Percentiles rank a stretch among this genome's conserved stretches.
Evolutionary conservation across 306 rosid species (phyloP).

Genomic region (Casuarina glauca): DNA sequence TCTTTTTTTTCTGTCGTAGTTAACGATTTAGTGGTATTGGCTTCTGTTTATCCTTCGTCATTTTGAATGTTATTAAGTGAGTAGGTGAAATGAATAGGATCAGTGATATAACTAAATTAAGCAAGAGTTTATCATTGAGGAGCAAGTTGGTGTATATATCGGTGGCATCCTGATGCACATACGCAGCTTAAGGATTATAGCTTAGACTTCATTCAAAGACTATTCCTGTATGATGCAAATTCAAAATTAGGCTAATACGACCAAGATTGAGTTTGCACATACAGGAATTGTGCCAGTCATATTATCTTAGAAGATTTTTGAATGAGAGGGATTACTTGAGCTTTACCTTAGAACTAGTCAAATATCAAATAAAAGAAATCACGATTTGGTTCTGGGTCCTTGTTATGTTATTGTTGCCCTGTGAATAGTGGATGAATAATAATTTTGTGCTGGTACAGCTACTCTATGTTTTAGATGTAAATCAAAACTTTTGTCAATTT

Average conservation of each 20-base stretch:
- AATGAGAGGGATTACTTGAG: too few species aligned
- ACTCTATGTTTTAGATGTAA: neutral
- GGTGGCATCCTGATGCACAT: too few species aligned
- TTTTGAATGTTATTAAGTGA: neutral
- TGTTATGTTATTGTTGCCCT: neutral
- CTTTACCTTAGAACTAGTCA: too few species aligned
- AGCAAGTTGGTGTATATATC: neutral
- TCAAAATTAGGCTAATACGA: too few species aligned
- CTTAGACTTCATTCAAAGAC: neutral
- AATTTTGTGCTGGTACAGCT: neutral
- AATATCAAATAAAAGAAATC: neutral
- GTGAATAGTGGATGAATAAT: neutral
- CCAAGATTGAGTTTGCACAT: too few species aligned
- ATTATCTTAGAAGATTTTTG: too few species aligned
- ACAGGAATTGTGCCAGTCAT: too few species aligned
- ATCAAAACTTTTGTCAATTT: slow-evolving; percentile 3
- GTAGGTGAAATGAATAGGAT: too few species aligned
- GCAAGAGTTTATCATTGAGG: neutral
- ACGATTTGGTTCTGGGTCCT: neutral
- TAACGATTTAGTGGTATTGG: neutral
- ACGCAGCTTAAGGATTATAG: too few species aligned
- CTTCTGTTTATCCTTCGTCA: neutral
- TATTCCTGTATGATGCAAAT: too few species aligned
- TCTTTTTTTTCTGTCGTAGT: neutral
- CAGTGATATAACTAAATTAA: neutral